These are phyloP conservation scores for Neofusicoccum sp. DNA, from an alignment of 2,329 filamentous ascomycete species.

Conservation along the genomic window DNA sequence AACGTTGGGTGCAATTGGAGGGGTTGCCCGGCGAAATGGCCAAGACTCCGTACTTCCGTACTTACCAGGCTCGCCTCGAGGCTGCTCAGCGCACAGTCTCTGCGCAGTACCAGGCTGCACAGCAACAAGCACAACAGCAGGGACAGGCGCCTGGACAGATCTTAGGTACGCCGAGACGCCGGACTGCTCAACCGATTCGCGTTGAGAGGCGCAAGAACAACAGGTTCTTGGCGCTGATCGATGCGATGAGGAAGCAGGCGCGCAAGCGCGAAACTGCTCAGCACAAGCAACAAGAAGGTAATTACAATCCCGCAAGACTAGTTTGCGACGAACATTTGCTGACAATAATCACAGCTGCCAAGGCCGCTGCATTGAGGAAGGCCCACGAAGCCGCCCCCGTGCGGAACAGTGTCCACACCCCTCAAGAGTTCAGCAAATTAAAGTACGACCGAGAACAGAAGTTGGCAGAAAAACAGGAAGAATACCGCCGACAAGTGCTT, in stretches of 20 bases:
- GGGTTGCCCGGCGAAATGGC: conserved; percentile 90
- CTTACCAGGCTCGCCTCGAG: conserved; percentile 65
- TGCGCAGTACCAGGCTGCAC: conserved; percentile 59
- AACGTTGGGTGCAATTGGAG: conserved; percentile 91
- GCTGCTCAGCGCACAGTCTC: conserved; percentile 62
- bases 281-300: conserved; percentile 84
- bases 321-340: conserved; percentile 8
- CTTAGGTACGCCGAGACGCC: conserved; percentile 59
- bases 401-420: conserved; percentile 68
- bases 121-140: conserved; percentile 58
- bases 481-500: conserved; percentile 66
- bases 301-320: conserved; percentile 24
- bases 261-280: conserved; percentile 86
- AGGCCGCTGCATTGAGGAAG: conserved; percentile 79
- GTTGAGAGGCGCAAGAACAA: conserved; percentile 87
- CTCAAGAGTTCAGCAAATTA: conserved; percentile 86
- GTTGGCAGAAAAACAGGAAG: conserved; percentile 58
- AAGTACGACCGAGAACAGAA: conserved; percentile 85
- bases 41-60: conserved; percentile 93
- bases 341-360: conserved; percentile 38
- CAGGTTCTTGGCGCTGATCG: conserved; percentile 84
- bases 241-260: conserved; percentile 92
- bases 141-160: conserved; percentile 54
- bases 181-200: conserved; percentile 74
- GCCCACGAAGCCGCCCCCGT: conserved; percentile 68